A percentile compares a stretch with the other conserved stretches of the same genome.
phyloP scores from a whole-genome alignment of 2,329 filamentous ascomycete species.

The Xylogone sp. region DNA sequence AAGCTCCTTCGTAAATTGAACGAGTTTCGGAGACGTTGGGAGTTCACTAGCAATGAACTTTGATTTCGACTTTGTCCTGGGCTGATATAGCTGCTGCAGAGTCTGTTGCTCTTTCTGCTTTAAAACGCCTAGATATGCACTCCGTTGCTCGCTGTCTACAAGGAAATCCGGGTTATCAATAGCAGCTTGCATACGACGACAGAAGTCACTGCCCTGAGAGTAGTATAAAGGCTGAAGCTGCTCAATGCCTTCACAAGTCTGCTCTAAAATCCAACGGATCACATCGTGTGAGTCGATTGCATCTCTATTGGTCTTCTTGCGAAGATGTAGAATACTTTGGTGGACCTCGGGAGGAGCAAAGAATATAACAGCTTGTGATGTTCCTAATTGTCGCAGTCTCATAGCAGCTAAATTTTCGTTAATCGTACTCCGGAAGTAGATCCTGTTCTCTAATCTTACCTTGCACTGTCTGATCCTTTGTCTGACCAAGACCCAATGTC shows the following conservation, averaged over 20 bases:
- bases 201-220: slow-evolving; percentile 59
- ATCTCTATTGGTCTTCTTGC: slow-evolving; percentile 22
- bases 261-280: slow-evolving; percentile 58
- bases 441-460: slow-evolving; percentile 7
- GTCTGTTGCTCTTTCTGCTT: slow-evolving; percentile 52
- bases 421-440: slow-evolving; percentile 5
- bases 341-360: slow-evolving; percentile 26
- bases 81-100: slow-evolving; percentile 54
- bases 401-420: slow-evolving; percentile 49
- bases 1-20: slow-evolving; percentile 31
- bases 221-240: slow-evolving; percentile 55
- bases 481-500: slow-evolving; percentile 18
- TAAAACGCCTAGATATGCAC: slow-evolving; percentile 39
- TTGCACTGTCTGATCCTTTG: slow-evolving; percentile 48
- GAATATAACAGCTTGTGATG: slow-evolving; percentile 24
- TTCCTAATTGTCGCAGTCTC: slow-evolving; percentile 56
- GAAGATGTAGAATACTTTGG: slow-evolving; percentile 50
- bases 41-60: not conserved
- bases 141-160: slow-evolving; percentile 26
- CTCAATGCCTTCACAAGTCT: slow-evolving; percentile 58
- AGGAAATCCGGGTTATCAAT: slow-evolving; percentile 40
- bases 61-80: slow-evolving; percentile 18
- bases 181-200: slow-evolving; percentile 48
- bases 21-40: slow-evolving; percentile 20
- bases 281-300: slow-evolving; percentile 38